Base-by-base conservation (phyloP, 495 filamentous ascomycete genomes). In the Neurospora terricola region DNA sequence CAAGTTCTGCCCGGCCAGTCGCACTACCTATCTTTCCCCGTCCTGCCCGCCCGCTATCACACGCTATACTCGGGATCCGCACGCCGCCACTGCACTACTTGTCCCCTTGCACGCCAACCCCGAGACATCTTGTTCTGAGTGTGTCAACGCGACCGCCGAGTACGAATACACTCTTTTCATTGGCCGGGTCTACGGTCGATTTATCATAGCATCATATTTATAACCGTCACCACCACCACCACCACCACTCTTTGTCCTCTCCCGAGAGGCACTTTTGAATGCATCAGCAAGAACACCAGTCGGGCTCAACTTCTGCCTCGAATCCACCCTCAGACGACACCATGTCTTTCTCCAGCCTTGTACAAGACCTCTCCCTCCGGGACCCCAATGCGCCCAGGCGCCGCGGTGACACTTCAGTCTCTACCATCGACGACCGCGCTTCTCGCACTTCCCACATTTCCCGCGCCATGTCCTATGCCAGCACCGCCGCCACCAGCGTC, bases 341-440 rank as follows among this genome's bases (percentile, higher is more conserved):
- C 72, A 97, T 97, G 94, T 97, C 94, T 1, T 97, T 97, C 83
- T 97, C 94, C 14, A 91, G 90, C 76, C 90, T 97, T 38, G 92
- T 97, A 62, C 94, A 93, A 71, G 93, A 97, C 79, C 84, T 97
- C 48, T 89, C 92, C 42, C 92, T 92, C 77, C 78, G 87, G 82
- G 75, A 88, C 79, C 42, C 87, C 83, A 77, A 86, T 84, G 75
- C 77, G 72, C 80, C 80, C 23, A 77, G 85, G 75, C 78, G 80
- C 42, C 80, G 82, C 72, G 83, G 73, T 18, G 77, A 81, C n/a
- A 78, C 84, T 40, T 86, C 87, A 4, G 80, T 76, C 34, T 88
- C 87, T 72, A 89, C 86, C 6, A 74, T 84, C 42, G 87, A 88
- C 77, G 89, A 88, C 77, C 83, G 84, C 69, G 87, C 90, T 11